Base-by-base conservation (phyloP, 1,284 basidiomycete species). In the Papiliotrema terrestris region DNA sequence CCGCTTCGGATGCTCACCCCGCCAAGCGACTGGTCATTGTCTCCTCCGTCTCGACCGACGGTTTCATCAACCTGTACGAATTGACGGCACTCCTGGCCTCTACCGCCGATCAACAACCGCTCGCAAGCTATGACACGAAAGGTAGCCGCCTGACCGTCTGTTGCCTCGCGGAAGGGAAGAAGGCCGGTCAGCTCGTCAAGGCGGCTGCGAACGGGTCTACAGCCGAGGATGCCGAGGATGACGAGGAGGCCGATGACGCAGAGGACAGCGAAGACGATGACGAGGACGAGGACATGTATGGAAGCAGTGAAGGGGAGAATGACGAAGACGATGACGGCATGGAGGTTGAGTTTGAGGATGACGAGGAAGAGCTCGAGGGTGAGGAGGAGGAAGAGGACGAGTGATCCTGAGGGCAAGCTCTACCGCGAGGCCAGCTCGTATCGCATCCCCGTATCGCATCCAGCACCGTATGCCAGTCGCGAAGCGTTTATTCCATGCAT, bases 111-210 rank as follows among this genome's bases (percentile, higher is more conserved):
- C 77, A 56, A 76, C 63, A 75, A 37, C 84, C 90, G 0, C 77
- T 84, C 1, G 82, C 82, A 2, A 80, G 77, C 49, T 93, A 91
- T 69, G 87, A 93, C 73, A 88, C 89, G 0, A 90, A 90, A 61
- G 89, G 88, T 9, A 89, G 85, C 37, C 80, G 91, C 14, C 74
- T 95, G 67, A 93, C 89, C 8, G 92, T 91, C 67, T 78, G 91
- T 35, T 80, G 84, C 4, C 69, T 91, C 41, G 87, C 86, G 8
- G 73, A 74, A n/a, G 71, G 73, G 60, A 82, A 83, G 6, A 82
- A 83, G 71, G 6, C 58, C 63, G 38, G 68, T 68, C 37, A 68
- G 62, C 17, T 54, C 50, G 44, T 23, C 57, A 56, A 1, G 54
- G 55, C 3, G 60, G 57, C 5, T 65, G 66, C 14, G 59, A 63